These are phyloP conservation scores for Durusdinium trenchii DNA, from an alignment of 73 alveolate species.

Conservation along the genomic window DNA sequence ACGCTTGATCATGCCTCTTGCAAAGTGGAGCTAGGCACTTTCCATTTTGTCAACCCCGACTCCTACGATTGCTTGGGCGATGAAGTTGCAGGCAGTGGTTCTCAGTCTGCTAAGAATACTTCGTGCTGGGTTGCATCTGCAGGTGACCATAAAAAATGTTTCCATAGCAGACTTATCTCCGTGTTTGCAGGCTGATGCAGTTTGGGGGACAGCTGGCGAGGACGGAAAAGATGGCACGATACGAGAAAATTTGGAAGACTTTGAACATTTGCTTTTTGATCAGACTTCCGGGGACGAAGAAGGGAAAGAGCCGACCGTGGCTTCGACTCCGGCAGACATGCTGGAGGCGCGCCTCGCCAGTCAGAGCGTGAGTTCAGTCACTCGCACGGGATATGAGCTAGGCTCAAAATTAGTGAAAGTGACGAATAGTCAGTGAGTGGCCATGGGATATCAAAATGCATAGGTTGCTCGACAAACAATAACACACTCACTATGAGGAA, in stretches of 20 bases:
- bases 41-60: conserved; percentile 68
- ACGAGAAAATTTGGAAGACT: neutral
- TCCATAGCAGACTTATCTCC: neutral
- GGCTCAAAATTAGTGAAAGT: too few relatives aligned
- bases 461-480: too few relatives aligned
- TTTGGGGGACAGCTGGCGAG: conserved; percentile 35
- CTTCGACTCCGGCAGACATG: conserved; percentile 77
- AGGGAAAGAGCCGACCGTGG: conserved; percentile 11
- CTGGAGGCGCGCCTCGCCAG: conserved; percentile 50
- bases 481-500: too few relatives aligned
- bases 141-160: neutral
- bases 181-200: conserved; percentile 54
- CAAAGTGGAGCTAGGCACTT: conserved; percentile 60
- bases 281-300: neutral
- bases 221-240: neutral
- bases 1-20: too few relatives aligned
- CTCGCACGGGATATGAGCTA: too few relatives aligned
- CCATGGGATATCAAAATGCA: neutral
- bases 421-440: too few relatives aligned
- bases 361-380: too few relatives aligned
- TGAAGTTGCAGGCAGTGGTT: conserved; percentile 20
- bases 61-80: conserved; percentile 57
- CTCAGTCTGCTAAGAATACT: too few relatives aligned
- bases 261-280: neutral
- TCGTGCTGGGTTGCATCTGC: neutral